Conservation (phyloP, 2,329 filamentous ascomycete genomes). For the Ophiognomonia clavigignenti-juglandacearum region DNA sequence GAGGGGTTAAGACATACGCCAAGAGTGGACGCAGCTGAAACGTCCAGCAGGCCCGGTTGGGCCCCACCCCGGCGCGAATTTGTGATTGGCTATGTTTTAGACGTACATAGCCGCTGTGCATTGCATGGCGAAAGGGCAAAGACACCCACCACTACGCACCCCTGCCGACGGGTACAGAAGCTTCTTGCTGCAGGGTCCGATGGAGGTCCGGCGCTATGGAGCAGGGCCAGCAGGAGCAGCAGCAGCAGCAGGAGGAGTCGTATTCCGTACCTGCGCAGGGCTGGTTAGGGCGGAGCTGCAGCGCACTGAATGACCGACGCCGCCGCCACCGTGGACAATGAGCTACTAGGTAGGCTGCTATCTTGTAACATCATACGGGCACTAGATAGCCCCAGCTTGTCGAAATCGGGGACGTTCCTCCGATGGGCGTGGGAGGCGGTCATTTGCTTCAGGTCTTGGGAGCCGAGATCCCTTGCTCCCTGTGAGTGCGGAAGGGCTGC, state of each 20-base stretch:
- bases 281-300: slow-evolving; percentile 1
- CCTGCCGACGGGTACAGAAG: slow-evolving; percentile 8
- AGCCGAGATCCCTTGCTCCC: slow-evolving; percentile 11
- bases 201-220: slow-evolving; percentile 7
- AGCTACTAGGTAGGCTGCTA: no score
- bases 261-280: slow-evolving; percentile 12
- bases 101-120: slow-evolving; percentile 31
- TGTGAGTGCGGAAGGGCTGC: slow-evolving; percentile 1
- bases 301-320: no score
- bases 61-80: not conserved
- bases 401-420: not conserved
- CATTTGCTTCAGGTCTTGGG: slow-evolving; percentile 4
- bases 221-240: not conserved
- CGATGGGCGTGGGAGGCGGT: not conserved
- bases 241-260: not conserved
- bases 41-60: no score
- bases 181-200: slow-evolving; percentile 15
- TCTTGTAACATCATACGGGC: no score
- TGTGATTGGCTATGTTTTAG: slow-evolving; percentile 23
- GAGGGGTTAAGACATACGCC: not conserved
- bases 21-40: slow-evolving; percentile 23
- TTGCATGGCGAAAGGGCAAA: slow-evolving; percentile 20
- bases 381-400: no score
- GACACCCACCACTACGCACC: slow-evolving; percentile 4
- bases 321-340: no score